Base-by-base conservation (phyloP, 2,329 filamentous ascomycete genomes). In the Thielaviopsis populi region DNA sequence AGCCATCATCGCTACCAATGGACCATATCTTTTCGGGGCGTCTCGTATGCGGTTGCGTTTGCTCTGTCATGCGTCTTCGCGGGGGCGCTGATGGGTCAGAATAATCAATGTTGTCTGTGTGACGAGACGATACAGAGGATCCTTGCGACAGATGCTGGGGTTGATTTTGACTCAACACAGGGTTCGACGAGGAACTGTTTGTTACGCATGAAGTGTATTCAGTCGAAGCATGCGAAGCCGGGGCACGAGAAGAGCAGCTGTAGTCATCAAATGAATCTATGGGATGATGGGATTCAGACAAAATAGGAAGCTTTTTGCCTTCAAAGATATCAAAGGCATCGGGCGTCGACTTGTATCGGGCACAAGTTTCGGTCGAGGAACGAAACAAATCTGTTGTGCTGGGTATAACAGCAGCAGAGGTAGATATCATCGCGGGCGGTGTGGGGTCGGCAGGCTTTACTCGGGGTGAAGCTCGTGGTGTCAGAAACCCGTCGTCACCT, bases 11-110 rank as follows among this genome's bases (percentile, higher is more conserved):
- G 53, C 77, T 72, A 3, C 80, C 81, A 70, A 86, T 85, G 22
- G 83, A 85, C 83, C 83, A 85, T 19, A 78, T 80, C 70, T 84
- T 85, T 70, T 85, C 83, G 0, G 79, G 74, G 0, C 73, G 78
- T 64, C 50, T 74, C 71, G 8, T 69, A 66, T 24, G 66, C 37
- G 43, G 60, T 33, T 50, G 61, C n/a, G 24, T 7, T 43, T 61
- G 62, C 30, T 63, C 40, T n/a, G 58, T 27, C 42, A 41, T 41
- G n/a, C 63, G 54, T 27, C 48, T 64, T 13, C 56, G 58, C 19
- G 46, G 59, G n/a, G 46, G 53, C 10, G 10, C 30, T 19, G 53
- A 33, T 5, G 30, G 22, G 24, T 65, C 59, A 8, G 53, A 17
- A 15, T 22, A 1, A 2, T 65, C 63, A 40, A 40, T 27, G 48